Evolutionary conservation across 2,329 filamentous ascomycete genomes (phyloP).

Genomic region (Penicillium sp.): DNA sequence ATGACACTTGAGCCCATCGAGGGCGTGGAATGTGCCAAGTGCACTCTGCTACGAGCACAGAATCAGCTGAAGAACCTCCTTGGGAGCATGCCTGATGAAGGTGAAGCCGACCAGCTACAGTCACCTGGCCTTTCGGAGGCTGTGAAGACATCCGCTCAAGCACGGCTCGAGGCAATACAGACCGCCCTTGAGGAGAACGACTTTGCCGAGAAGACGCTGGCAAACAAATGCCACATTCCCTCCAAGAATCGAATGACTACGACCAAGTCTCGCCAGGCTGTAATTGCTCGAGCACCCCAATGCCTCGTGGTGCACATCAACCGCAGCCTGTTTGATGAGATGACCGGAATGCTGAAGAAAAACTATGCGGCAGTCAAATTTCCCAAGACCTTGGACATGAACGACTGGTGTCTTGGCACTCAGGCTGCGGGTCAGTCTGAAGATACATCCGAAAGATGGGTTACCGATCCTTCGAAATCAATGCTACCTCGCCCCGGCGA

Average conservation of each 20-base stretch:
- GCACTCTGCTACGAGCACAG: slow-evolving; percentile 69
- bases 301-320: slow-evolving; percentile 87
- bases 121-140: slow-evolving; percentile 35
- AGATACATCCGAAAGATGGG: slow-evolving; percentile 65
- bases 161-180: slow-evolving; percentile 66
- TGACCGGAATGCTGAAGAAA: slow-evolving; percentile 76
- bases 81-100: slow-evolving; percentile 42
- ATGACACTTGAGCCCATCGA: slow-evolving; percentile 82
- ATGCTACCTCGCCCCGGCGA: slow-evolving; percentile 69
- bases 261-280: slow-evolving; percentile 87
- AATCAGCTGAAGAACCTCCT: slow-evolving; percentile 54
- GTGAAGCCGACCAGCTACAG: slow-evolving; percentile 21
- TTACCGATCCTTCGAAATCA: slow-evolving; percentile 65
- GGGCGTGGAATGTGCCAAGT: slow-evolving; percentile 88
- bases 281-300: slow-evolving; percentile 78
- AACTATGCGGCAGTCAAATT: slow-evolving; percentile 80
- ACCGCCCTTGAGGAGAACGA: slow-evolving; percentile 75
- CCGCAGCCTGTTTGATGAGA: slow-evolving; percentile 85
- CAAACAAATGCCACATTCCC: slow-evolving; percentile 65
- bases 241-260: slow-evolving; percentile 69
- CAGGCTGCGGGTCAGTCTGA: slow-evolving; percentile 31
- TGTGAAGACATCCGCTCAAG: slow-evolving; percentile 43
- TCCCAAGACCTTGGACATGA: slow-evolving; percentile 71
- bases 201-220: slow-evolving; percentile 69
- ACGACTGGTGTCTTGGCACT: slow-evolving; percentile 80